Percentiles rank a stretch among this genome's conserved stretches.
Conservation (phyloP, 169 alveolate genomes). For the Cryptosporidium felis region DNA sequence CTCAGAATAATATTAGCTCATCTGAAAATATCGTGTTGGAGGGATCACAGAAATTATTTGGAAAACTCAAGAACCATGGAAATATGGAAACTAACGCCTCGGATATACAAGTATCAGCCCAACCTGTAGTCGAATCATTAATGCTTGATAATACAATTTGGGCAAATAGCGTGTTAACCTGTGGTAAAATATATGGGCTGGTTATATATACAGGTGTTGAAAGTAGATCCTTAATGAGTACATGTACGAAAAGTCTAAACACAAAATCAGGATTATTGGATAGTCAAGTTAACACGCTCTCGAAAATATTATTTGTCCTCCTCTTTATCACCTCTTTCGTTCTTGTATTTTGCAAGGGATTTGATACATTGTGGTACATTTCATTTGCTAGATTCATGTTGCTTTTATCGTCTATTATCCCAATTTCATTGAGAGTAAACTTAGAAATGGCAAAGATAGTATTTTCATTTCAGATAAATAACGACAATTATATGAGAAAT, state of each 20-base stretch:
- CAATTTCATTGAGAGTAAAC: conserved; percentile 96
- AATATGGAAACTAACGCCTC: not conserved
- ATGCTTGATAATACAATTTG: conserved; percentile 92
- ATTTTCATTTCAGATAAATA: conserved; percentile 85
- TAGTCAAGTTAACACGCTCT: conserved; percentile 78
- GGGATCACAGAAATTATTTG: not conserved
- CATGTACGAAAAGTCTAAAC: conserved; percentile 66
- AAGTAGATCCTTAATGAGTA: conserved; percentile 86
- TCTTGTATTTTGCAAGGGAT: conserved; percentile 77
- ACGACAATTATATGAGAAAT: conserved; percentile 91
- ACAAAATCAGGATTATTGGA: conserved; percentile 80
- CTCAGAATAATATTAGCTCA: not conserved
- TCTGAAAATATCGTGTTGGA: conserved; percentile 11
- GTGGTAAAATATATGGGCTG: conserved; percentile 90
- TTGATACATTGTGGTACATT: conserved; percentile 79
- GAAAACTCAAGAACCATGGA: conserved; percentile 15
- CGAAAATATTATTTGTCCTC: conserved; percentile 77
- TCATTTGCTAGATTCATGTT: conserved; percentile 86
- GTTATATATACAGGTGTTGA: conserved; percentile 95
- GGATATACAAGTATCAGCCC: not conserved
- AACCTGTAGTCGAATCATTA: conserved; percentile 16
- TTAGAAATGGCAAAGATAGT: conserved; percentile 94
- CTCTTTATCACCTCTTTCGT: conserved; percentile 76
- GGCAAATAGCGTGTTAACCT: conserved; percentile 95
- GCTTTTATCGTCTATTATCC: conserved; percentile 94